Evolutionary conservation across 257 asterid genomes (phyloP).

Genomic region (Solanum rostratum): DNA sequence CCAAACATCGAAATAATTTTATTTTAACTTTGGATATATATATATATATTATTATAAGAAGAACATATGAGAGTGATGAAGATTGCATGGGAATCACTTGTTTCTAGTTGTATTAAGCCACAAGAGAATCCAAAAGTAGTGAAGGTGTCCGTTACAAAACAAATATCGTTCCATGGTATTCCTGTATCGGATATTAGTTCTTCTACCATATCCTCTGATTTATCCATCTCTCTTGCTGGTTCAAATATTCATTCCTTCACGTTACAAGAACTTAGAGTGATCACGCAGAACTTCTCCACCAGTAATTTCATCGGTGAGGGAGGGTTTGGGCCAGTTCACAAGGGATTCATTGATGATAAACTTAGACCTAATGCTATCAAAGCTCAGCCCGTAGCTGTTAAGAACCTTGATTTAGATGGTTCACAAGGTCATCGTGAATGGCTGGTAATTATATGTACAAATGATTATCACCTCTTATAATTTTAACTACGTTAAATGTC

Average conservation of each 20-base stretch:
- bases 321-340: slow-evolving; percentile 95
- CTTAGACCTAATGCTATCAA: slow-evolving; percentile 57
- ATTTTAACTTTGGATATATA: not conserved
- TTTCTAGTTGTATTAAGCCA: slow-evolving; percentile 43
- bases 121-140: not conserved
- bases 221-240: slow-evolving; percentile 65
- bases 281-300: slow-evolving; percentile 61
- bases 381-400: slow-evolving; percentile 96
- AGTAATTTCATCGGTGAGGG: slow-evolving; percentile 85
- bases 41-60: not conserved
- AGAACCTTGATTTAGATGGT: slow-evolving; percentile 85
- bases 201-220: slow-evolving; percentile 58
- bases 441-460: slow-evolving; percentile 37
- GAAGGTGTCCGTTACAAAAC: slow-evolving; percentile 8
- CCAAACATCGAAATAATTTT: not conserved
- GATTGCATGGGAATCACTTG: slow-evolving; percentile 38
- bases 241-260: slow-evolving; percentile 61
- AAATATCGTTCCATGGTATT: slow-evolving; percentile 41
- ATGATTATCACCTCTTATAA: too few species aligned
- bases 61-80: slow-evolving; percentile 27
- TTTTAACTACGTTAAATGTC: too few species aligned
- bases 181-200: slow-evolving; percentile 50
- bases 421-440: slow-evolving; percentile 87
- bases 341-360: slow-evolving; percentile 87
- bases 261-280: slow-evolving; percentile 69